These are phyloP conservation scores for Paxillus ammoniavirescens DNA, from an alignment of 768 basidiomycete genomes.

Conservation along the genomic window DNA sequence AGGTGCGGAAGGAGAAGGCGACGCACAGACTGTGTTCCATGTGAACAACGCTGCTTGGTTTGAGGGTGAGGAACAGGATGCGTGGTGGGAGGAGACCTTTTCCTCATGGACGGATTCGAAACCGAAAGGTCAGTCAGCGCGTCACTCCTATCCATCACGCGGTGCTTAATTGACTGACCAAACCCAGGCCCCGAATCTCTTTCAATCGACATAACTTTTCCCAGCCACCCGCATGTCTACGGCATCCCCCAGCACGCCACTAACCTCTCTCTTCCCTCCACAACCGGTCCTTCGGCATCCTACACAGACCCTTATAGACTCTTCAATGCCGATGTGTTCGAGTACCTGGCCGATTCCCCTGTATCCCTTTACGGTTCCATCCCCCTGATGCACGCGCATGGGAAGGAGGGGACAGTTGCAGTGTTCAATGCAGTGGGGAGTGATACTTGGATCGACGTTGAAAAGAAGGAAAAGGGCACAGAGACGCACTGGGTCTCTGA, in stretches of 20 bases:
- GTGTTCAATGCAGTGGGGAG: conserved; percentile 86
- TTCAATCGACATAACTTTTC: conserved; percentile 91
- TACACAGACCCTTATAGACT: conserved; percentile 93
- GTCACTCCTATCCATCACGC: no score
- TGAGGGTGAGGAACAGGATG: conserved; percentile 82
- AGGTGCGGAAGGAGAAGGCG: conserved; percentile 37
- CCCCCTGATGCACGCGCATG: conserved; percentile 92
- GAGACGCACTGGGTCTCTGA: conserved; percentile 98
- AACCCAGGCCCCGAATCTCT: conserved; percentile 89
- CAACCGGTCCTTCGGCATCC: conserved; percentile 70
- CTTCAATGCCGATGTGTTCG: conserved; percentile 95
- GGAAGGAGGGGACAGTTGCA: conserved; percentile 81
- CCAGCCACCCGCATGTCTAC: conserved; percentile 86
- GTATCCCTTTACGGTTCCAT: conserved; percentile 90
- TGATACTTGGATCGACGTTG: conserved; percentile 94
- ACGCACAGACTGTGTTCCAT: conserved; percentile 52
- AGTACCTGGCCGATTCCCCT: conserved; percentile 80
- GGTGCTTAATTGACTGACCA: background rate
- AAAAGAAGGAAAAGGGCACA: conserved; percentile 54
- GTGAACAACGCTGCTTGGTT: conserved; percentile 72
- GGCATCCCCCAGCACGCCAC: conserved; percentile 98
- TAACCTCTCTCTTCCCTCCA: conserved; percentile 82
- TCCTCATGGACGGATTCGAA: conserved; percentile 88
- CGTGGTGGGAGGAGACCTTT: conserved; percentile 88
- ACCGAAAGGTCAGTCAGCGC: conserved; percentile 72